Evolutionary conservation across 768 basidiomycete genomes (phyloP).

Genomic region (Amanita jacksonii): DNA sequence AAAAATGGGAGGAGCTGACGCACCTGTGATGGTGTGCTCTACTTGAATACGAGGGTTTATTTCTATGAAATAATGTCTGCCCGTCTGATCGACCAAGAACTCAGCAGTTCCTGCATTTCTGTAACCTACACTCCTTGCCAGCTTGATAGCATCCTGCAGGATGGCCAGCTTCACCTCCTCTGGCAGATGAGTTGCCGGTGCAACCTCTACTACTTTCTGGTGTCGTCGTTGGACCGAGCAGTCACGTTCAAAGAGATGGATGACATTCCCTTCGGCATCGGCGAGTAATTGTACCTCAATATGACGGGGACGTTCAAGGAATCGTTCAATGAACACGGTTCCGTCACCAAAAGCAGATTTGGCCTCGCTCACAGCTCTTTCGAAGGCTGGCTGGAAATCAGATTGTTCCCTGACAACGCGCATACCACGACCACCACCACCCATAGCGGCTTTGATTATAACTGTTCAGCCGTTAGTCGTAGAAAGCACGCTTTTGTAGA

Average conservation of each 20-base stretch:
- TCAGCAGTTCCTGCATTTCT: slow-evolving; percentile 97
- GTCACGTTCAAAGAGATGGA: slow-evolving; percentile 98
- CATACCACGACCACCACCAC: slow-evolving; percentile 98
- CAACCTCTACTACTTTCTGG: slow-evolving; percentile 98
- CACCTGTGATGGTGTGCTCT: slow-evolving; percentile 98
- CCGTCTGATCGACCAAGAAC: slow-evolving; percentile 95
- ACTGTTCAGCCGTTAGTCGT: slow-evolving; percentile 32
- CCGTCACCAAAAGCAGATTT: slow-evolving; percentile 97
- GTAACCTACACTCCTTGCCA: slow-evolving; percentile 90
- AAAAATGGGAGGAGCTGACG: slow-evolving; percentile 14
- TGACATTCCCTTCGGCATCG: slow-evolving; percentile 85
- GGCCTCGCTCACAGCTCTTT: slow-evolving; percentile 91
- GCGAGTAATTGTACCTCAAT: slow-evolving; percentile 97
- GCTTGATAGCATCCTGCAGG: slow-evolving; percentile 83
- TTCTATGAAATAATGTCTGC: slow-evolving; percentile 98
- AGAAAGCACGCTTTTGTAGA: not conserved
- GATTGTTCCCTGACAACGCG: slow-evolving; percentile 93
- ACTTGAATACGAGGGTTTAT: slow-evolving; percentile 99
- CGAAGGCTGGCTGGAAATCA: slow-evolving; percentile 82
- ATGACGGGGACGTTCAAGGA: slow-evolving; percentile 92
- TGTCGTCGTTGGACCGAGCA: slow-evolving; percentile 97
- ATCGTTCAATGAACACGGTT: slow-evolving; percentile 98
- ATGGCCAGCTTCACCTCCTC: slow-evolving; percentile 89
- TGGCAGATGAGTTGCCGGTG: slow-evolving; percentile 88
- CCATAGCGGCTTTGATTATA: slow-evolving; percentile 99